These are phyloP conservation scores for Pittosporum tobira DNA, from an alignment of 129 eudicot species.

Conservation along the genomic window DNA sequence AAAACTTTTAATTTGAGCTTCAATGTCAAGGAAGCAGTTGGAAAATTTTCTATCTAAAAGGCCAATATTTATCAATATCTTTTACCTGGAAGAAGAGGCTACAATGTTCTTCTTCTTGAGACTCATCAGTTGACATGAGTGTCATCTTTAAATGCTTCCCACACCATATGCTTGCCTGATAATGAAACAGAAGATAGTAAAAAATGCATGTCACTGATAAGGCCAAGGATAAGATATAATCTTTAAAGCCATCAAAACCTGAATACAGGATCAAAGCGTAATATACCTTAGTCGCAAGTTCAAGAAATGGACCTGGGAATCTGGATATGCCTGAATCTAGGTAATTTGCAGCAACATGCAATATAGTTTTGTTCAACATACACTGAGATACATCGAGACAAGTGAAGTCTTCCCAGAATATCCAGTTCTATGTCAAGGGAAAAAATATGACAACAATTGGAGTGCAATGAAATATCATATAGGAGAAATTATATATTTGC, in stretches of 20 bases:
- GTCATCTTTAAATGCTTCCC: slow-evolving; percentile 90
- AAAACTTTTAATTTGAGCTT: too few species aligned
- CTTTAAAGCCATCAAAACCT: neutral
- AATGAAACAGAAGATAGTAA: slow-evolving; percentile 2
- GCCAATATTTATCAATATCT: neutral
- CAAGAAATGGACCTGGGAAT: slow-evolving; percentile 43
- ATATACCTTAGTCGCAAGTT: slow-evolving; percentile 55
- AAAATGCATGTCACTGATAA: neutral
- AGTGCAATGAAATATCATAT: neutral
- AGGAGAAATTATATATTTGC: neutral
- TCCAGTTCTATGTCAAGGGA: slow-evolving; percentile 47
- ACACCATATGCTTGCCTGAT: slow-evolving; percentile 76
- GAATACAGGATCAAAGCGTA: slow-evolving; percentile 1
- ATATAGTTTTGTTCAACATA: slow-evolving; percentile 67
- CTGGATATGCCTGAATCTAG: slow-evolving; percentile 44
- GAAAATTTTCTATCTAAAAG: neutral
- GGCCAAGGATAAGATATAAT: slow-evolving; percentile 6
- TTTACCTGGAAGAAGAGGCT: slow-evolving; percentile 61
- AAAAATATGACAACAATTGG: slow-evolving; percentile 6
- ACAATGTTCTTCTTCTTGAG: slow-evolving; percentile 81
- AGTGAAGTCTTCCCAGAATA: slow-evolving; percentile 92
- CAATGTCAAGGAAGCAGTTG: neutral
- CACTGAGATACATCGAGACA: slow-evolving; percentile 91
- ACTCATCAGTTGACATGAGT: slow-evolving; percentile 69
- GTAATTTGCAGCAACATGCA: slow-evolving; percentile 67